Percentiles rank a stretch among this genome's conserved stretches.
Evolutionary conservation across 495 filamentous ascomycete species (phyloP).

Genomic region (Daldinia bambusicola): DNA sequence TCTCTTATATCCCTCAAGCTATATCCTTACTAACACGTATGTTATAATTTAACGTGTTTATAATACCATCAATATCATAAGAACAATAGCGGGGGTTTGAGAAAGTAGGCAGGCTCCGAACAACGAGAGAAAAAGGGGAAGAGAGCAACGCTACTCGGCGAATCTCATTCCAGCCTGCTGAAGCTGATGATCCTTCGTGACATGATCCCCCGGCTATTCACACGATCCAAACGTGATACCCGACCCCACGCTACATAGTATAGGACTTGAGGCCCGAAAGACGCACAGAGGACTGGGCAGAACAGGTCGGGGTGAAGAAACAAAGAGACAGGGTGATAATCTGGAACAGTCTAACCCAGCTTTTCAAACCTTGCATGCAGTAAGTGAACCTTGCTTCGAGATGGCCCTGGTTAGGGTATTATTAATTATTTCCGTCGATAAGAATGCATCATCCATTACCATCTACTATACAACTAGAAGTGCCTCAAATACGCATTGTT

Average conservation of each 20-base stretch:
- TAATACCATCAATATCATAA: neutral
- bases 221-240: conserved; percentile 20
- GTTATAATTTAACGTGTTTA: neutral
- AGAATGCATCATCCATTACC: conserved; percentile 4
- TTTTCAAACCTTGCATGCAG: conserved; percentile 8
- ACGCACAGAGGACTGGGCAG: conserved; percentile 31
- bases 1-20: conserved; percentile 13
- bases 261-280: conserved; percentile 44
- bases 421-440: conserved; percentile 15
- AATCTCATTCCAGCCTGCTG: conserved; percentile 12
- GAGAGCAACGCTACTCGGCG: neutral
- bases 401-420: conserved; percentile 18
- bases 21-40: neutral
- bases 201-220: conserved; percentile 13
- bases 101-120: conserved; percentile 2
- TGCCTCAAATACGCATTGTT: neutral
- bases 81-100: neutral
- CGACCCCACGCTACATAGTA: conserved; percentile 28
- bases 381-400: conserved; percentile 24
- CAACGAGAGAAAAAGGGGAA: neutral
- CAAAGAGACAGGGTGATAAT: conserved; percentile 25
- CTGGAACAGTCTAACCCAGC: conserved; percentile 29
- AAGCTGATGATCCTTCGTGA: conserved; percentile 15
- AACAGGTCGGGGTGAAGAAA: conserved; percentile 26
- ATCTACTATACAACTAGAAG: neutral